phyloP scores from a whole-genome alignment of 208 protist species.

The Acanthamoeba lenticulata region DNA sequence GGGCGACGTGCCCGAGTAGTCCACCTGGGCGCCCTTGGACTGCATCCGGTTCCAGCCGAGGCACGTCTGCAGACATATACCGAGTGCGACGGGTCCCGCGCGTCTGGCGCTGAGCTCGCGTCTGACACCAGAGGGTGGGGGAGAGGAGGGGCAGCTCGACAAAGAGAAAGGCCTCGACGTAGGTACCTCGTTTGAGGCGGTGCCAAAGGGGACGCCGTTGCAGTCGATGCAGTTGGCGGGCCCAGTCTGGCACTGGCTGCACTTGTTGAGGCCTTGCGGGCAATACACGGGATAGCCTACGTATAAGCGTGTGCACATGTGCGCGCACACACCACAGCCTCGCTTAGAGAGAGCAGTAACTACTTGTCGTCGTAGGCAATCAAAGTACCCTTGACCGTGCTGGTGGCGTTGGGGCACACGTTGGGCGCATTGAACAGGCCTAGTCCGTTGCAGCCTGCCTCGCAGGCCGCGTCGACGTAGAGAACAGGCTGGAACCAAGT shows the following conservation, averaged over 20 bases:
- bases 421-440: background rate
- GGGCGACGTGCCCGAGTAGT: background rate
- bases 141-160: too few relatives aligned
- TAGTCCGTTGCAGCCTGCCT: background rate
- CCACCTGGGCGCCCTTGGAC: background rate
- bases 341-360: too few relatives aligned
- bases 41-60: background rate
- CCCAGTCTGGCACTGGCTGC: background rate
- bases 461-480: background rate
- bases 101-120: background rate
- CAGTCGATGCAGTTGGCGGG: background rate
- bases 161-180: too few relatives aligned
- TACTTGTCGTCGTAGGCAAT: too few relatives aligned
- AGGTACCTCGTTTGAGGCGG: too few relatives aligned
- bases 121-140: too few relatives aligned
- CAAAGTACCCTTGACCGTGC: background rate
- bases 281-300: background rate
- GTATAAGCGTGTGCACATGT: too few relatives aligned
- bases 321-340: background rate
- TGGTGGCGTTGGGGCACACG: background rate
- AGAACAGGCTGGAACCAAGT: background rate
- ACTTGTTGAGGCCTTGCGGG: background rate
- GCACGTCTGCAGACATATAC: background rate
- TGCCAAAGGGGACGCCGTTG: background rate
- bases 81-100: background rate